These are phyloP conservation scores for Verticillium dahliae DNA, from an alignment of 2,329 filamentous ascomycete genomes.

Conservation along the genomic window DNA sequence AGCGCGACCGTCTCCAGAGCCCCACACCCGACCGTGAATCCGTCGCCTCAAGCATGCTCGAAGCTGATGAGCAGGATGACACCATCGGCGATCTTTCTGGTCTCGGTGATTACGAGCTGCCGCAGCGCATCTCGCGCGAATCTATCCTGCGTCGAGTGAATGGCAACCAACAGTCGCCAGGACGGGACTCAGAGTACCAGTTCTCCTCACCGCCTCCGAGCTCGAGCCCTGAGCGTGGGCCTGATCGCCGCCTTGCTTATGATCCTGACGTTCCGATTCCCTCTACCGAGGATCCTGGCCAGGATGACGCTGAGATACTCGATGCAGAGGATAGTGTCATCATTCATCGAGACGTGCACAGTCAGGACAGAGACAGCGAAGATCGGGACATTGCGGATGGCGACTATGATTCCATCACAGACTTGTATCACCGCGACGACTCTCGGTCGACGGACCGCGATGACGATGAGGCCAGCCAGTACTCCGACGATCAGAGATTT, in stretches of 20 bases:
- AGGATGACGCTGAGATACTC: constrained; percentile 42
- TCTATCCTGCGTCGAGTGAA: constrained; percentile 88
- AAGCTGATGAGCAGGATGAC: constrained; percentile 49
- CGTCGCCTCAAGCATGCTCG: constrained; percentile 16
- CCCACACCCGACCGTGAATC: constrained; percentile 31
- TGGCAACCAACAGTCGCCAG: constrained; percentile 44
- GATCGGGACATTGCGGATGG: constrained; percentile 34
- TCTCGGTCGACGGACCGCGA: constrained; percentile 39
- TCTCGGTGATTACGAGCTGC: constrained; percentile 58
- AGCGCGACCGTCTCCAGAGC: constrained; percentile 43
- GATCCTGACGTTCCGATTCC: constrained; percentile 90
- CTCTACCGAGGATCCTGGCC: constrained; percentile 62
- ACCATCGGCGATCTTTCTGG: constrained; percentile 53
- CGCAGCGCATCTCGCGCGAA: constrained; percentile 80
- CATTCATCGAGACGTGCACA: constrained; percentile 58
- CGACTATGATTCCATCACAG: constrained; percentile 62
- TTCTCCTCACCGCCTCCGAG: constrained; percentile 56
- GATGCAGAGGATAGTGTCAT: constrained; percentile 54
- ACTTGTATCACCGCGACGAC: constrained; percentile 54
- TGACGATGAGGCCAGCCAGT: constrained; percentile 50
- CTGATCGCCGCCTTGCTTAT: constrained; percentile 51
- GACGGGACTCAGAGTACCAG: constrained; percentile 55
- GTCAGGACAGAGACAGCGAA: neutral
- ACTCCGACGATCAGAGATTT: constrained; percentile 33
- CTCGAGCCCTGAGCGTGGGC: constrained; percentile 40